These are phyloP conservation scores for Suhomyces kunorum DNA, from an alignment of 1,139 yeast genomes.

Conservation along the genomic window DNA sequence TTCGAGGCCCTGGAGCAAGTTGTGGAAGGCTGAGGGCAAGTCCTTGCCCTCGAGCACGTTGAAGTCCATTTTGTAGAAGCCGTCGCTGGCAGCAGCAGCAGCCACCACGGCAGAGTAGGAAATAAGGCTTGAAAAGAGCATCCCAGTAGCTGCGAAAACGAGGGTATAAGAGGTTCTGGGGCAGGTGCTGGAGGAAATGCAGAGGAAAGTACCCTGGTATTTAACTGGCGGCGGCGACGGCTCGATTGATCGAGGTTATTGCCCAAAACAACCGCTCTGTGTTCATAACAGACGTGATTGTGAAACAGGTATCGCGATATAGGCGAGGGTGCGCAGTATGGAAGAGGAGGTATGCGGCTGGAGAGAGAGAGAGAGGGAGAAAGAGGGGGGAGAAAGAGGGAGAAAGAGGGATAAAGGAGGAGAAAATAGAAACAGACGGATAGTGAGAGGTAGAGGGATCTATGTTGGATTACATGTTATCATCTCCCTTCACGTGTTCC, in stretches of 20 bases:
- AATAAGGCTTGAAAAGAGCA: neutral
- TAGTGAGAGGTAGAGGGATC: no score
- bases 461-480: no score
- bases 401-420: neutral
- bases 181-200: neutral
- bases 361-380: neutral
- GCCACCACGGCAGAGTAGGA: conserved; percentile 6
- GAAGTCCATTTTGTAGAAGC: conserved; percentile 25
- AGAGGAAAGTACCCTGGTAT: no score
- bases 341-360: neutral
- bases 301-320: neutral
- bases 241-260: neutral
- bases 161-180: neutral
- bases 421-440: no score
- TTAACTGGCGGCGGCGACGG: no score
- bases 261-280: neutral
- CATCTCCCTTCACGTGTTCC: no score
- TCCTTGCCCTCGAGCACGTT: conserved; percentile 23
- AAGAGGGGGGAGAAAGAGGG: neutral
- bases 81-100: conserved; percentile 22
- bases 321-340: neutral
- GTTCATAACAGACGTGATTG: no score
- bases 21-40: conserved; percentile 17
- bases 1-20: conserved; percentile 15
- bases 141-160: no score